Base-by-base conservation (phyloP, 345 rosid genomes). In the Pistacia integerrima region DNA sequence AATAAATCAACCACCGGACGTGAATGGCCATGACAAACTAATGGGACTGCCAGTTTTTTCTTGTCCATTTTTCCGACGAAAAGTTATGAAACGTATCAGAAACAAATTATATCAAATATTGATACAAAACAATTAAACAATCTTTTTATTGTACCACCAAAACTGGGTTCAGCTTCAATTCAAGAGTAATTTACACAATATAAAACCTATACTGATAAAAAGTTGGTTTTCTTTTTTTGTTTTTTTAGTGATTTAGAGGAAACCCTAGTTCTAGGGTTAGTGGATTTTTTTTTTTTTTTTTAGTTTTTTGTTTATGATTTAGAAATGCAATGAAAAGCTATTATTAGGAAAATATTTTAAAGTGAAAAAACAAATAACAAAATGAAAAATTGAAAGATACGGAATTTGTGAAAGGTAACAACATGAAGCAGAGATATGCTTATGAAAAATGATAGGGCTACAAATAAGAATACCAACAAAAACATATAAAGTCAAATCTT, bases 21-120 rank as follows among this genome's bases (percentile, higher is more conserved):
- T 4, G 91, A 89, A 73, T 89, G 93, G 46, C 93, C 91, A 49
- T 89, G 93, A 78, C 91, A 89, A 6, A 89, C 91, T 65, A 89
- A 70, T 49, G 93, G 91, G 72, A 87, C 87, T 14, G 84, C 82
- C 74, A 78, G 79, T 75, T 80, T 89, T 82, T 84, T 89, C 89
- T 87, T 89, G 46, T 89, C 93, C 93, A 89, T 89, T 61, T 55
- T 41, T 14, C 75, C 20, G 57, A 30, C 46, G 10, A 8, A 41
- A 41, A 41, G 46, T 5, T 41, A 41, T 8, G 1, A 7, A 41
- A 41, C 6, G 46, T 41, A 41, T 41, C 9, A 41, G 46, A 41
- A 41, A 41, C 33, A 17, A 67, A 60, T 22, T 22, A 14, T 5
- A 56, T 36, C 22, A 66, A 33, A 67, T 10, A 20, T 13, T 11